Percentiles rank a stretch among this genome's conserved stretches.
Conservation (phyloP, 257 asterid genomes). For the Eustoma russellianum region DNA sequence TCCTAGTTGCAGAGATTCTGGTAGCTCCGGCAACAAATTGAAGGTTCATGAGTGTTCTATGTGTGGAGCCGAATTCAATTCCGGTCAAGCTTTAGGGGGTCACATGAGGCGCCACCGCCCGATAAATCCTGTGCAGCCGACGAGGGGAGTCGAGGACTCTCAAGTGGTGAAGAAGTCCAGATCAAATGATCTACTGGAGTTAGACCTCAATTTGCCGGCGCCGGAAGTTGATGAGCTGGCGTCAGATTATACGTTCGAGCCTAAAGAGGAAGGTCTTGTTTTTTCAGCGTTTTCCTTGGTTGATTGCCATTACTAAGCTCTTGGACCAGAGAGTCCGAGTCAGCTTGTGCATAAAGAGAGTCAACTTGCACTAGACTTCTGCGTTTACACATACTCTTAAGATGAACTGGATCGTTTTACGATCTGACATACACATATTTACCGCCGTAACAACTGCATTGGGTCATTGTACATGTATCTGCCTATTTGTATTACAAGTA, state of each 20-base stretch:
- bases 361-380: no score
- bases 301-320: slow-evolving; percentile 57
- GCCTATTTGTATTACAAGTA: no score
- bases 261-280: slow-evolving; percentile 59
- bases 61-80: slow-evolving; percentile 73
- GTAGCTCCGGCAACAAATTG: slow-evolving; percentile 11
- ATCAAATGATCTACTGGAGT: slow-evolving; percentile 24
- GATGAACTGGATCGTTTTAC: no score
- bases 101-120: slow-evolving; percentile 97
- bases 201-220: slow-evolving; percentile 95
- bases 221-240: slow-evolving; percentile 54
- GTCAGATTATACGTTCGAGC: slow-evolving; percentile 37
- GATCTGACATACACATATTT: no score
- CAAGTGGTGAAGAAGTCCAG: slow-evolving; percentile 39
- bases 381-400: no score
- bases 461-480: no score
- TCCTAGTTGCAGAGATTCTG: slow-evolving; percentile 13
- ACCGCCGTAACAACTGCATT: no score
- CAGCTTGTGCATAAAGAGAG: no score
- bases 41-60: slow-evolving; percentile 81
- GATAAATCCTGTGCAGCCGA: slow-evolving; percentile 23
- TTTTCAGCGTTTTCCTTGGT: slow-evolving; percentile 68
- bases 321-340: background rate
- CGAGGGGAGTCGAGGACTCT: slow-evolving; percentile 12
- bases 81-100: slow-evolving; percentile 97